These are phyloP conservation scores for Trichocomaceae sp. DNA, from an alignment of 2,329 filamentous ascomycete genomes.

Conservation along the genomic window DNA sequence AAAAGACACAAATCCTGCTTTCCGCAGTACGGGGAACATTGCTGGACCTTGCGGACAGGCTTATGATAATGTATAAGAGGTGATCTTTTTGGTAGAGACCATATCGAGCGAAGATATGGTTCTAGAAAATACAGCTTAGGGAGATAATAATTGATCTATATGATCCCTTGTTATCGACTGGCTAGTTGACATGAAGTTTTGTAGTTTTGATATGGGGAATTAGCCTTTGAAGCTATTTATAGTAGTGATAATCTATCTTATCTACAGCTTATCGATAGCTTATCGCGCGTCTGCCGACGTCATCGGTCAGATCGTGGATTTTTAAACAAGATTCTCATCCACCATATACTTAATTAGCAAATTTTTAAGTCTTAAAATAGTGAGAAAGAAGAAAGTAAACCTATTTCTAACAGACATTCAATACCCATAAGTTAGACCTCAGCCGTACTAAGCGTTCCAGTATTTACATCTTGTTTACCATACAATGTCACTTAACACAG, in stretches of 20 bases:
- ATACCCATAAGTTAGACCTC: background rate
- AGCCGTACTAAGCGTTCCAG: background rate
- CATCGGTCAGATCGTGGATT: background rate
- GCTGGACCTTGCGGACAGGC: conserved; percentile 8
- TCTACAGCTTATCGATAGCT: background rate
- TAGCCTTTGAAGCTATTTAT: no score
- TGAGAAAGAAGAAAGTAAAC: background rate
- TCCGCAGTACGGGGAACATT: conserved; percentile 10
- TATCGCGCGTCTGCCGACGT: background rate
- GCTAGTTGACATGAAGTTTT: background rate
- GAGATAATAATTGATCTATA: background rate
- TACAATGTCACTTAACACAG: conserved; percentile 23
- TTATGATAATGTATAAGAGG: conserved; percentile 5
- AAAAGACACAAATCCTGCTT: conserved; percentile 7
- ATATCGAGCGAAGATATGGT: background rate
- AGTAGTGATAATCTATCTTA: background rate
- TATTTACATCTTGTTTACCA: background rate
- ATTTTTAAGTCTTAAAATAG: background rate
- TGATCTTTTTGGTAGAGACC: background rate
- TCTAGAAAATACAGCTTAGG: background rate
- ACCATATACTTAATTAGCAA: background rate
- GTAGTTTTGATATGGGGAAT: background rate
- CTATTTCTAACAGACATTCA: background rate
- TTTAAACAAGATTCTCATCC: background rate
- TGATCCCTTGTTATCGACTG: background rate